Conservation (phyloP, 148 eudicot genomes). For the Chenopodium formosanum region DNA sequence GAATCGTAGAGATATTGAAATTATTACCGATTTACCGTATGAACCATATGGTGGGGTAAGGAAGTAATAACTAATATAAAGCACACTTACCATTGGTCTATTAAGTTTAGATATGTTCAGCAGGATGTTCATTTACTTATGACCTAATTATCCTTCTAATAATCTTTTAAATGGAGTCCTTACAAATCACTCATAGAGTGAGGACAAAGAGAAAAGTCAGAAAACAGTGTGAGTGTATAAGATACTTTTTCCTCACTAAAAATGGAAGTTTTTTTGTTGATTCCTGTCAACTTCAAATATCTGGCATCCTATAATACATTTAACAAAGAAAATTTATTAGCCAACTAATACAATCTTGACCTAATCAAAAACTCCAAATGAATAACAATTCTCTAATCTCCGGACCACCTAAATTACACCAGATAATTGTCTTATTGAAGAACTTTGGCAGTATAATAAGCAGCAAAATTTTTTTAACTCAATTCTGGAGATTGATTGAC, state of each 20-base stretch:
- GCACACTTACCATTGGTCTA: too few species aligned
- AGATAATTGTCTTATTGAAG: background rate
- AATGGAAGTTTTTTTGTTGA: background rate
- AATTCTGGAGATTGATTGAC: background rate
- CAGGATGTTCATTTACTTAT: too few species aligned
- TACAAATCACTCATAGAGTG: background rate
- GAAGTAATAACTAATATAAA: too few species aligned
- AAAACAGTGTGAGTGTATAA: background rate
- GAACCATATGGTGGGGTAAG: too few species aligned
- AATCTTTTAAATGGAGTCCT: too few species aligned
- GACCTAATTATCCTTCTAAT: too few species aligned
- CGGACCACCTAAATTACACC: background rate
- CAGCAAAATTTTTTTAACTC: background rate
- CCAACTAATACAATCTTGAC: conserved; percentile 4
- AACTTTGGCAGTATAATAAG: background rate
- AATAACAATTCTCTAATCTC: background rate
- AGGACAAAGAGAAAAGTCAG: background rate
- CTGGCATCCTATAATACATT: background rate
- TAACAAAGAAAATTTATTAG: background rate
- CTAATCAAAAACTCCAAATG: conserved; percentile 4
- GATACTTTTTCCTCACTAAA: background rate
- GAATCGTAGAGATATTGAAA: too few species aligned
- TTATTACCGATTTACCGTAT: too few species aligned
- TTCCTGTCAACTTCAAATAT: conserved; percentile 8
- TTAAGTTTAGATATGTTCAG: too few species aligned